phyloP scores from a whole-genome alignment of 2,329 filamentous ascomycete genomes.

The Fusarium cyanostomum region DNA sequence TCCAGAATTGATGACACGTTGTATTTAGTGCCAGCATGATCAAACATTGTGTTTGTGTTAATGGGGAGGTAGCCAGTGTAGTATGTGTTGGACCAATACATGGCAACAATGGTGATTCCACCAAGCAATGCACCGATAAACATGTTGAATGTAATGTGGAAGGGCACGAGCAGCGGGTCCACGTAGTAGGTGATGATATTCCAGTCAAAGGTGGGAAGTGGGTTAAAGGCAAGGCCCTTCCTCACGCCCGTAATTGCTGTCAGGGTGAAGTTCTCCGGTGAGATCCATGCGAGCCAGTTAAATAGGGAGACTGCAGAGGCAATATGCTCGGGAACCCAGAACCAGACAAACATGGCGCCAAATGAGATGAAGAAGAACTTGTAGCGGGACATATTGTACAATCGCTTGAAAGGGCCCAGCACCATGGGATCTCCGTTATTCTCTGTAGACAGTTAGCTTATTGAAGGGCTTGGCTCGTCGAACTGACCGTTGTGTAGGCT shows the following conservation, averaged over 20 bases:
- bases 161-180: conserved; percentile 46
- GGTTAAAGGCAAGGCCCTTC: conserved; percentile 58
- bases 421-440: conserved; percentile 17
- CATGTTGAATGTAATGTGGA: conserved; percentile 52
- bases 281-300: conserved; percentile 66
- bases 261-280: conserved; percentile 53
- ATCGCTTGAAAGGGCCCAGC: conserved; percentile 25
- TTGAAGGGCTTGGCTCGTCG: rapidly evolving
- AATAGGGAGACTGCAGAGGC: conserved; percentile 48
- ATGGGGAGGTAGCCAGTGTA: conserved; percentile 58
- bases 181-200: conserved; percentile 46
- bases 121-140: conserved; percentile 49
- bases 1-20: conserved; percentile 56
- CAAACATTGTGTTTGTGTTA: conserved; percentile 57
- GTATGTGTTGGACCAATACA: conserved; percentile 57
- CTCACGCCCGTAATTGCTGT: conserved; percentile 55
- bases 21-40: conserved; percentile 55
- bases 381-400: conserved; percentile 34
- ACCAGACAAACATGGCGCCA: conserved; percentile 36
- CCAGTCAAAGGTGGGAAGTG: conserved; percentile 61
- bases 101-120: conserved; percentile 52
- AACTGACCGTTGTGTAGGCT: conserved; percentile 30
- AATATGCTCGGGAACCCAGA: conserved; percentile 39
- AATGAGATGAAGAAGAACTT: conserved; percentile 35
- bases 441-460: background rate